These are phyloP conservation scores for Wickerhamiella australiensis DNA, from an alignment of 805 yeast species.

Conservation along the genomic window DNA sequence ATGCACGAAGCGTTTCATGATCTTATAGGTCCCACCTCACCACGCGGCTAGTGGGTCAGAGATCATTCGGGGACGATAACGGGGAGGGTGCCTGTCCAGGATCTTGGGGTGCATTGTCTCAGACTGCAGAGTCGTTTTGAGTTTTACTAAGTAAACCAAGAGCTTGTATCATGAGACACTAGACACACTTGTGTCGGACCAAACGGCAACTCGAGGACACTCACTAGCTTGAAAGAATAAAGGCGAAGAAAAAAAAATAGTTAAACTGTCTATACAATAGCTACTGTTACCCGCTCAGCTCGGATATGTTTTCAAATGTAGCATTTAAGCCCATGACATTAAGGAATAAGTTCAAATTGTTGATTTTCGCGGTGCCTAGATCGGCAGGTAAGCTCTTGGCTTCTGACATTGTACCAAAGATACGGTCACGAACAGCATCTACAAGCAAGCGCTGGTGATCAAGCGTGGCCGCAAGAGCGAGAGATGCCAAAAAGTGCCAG, in stretches of 20 bases:
- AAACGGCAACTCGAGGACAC: no score
- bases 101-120: background rate
- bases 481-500: slow-evolving; percentile 94
- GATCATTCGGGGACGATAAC: no score
- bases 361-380: slow-evolving; percentile 47
- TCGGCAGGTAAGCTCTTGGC: slow-evolving; percentile 48
- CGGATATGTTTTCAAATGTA: slow-evolving; percentile 76
- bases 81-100: no score
- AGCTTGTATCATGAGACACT: no score
- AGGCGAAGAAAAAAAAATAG: no score
- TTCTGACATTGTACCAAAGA: slow-evolving; percentile 72
- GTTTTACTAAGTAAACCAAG: no score
- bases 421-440: slow-evolving; percentile 86
- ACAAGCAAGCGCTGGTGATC: slow-evolving; percentile 83
- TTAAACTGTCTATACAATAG: background rate
- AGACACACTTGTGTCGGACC: no score
- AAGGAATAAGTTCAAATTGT: slow-evolving; percentile 78
- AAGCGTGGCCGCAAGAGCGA: slow-evolving; percentile 82
- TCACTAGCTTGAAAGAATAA: no score
- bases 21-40: no score
- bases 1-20: background rate
- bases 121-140: no score
- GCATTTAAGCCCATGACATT: slow-evolving; percentile 96
- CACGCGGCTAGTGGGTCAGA: no score
- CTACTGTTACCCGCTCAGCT: slow-evolving; percentile 32